A percentile compares a stretch with the other conserved stretches of the same genome.
Conservation (phyloP, 2,329 filamentous ascomycete genomes). For the Teratosphaeria zuluensis region DNA sequence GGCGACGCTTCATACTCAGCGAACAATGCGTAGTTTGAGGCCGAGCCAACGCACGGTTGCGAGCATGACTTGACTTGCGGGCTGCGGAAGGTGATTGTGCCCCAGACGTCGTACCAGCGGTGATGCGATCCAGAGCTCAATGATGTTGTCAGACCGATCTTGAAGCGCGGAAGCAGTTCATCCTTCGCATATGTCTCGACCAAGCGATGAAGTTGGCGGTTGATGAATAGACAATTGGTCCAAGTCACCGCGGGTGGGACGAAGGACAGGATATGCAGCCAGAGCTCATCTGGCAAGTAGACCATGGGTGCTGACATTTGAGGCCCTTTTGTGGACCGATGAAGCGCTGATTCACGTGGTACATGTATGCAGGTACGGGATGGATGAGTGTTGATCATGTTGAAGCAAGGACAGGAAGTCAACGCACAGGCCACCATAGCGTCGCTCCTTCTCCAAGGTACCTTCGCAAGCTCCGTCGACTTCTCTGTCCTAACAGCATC, state of each 20-base stretch:
- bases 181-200: neutral
- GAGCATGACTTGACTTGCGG: neutral
- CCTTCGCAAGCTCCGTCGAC: too few relatives aligned
- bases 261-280: slow-evolving; percentile 13
- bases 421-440: neutral
- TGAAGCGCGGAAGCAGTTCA: neutral
- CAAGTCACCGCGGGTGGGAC: neutral
- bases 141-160: neutral
- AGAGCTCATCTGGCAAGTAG: slow-evolving; percentile 16
- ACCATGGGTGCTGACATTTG: neutral
- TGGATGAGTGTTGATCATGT: neutral
- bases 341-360: neutral
- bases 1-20: neutral
- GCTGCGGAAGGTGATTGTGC: neutral
- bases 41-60: neutral
- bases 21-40: neutral
- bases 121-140: neutral
- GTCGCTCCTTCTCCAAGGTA: too few relatives aligned
- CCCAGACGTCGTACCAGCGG: neutral
- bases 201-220: neutral
- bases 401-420: neutral
- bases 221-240: neutral
- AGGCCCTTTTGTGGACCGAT: neutral
- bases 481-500: too few relatives aligned
- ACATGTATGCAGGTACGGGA: neutral